These are phyloP conservation scores for Centrapalus pauciflorus DNA, from an alignment of 129 eudicot species.

Conservation along the genomic window DNA sequence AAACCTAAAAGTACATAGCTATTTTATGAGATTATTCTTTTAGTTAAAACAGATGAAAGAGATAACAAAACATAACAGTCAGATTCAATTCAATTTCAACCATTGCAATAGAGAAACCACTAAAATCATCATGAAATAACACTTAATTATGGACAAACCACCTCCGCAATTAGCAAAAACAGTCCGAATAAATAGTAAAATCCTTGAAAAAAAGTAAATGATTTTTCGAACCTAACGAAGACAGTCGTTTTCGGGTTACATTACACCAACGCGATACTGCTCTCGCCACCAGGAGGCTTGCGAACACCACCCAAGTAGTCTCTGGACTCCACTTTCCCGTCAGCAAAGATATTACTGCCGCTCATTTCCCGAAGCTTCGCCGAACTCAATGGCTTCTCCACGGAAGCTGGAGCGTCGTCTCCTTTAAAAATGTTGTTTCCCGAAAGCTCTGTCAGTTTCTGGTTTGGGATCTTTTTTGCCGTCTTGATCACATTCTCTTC, in stretches of 20 bases:
- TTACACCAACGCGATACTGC: slow-evolving; percentile 93
- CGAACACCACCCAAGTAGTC: slow-evolving; percentile 91
- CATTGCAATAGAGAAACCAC: slow-evolving; percentile 6
- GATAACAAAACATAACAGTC: not conserved
- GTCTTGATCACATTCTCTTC: slow-evolving; percentile 69
- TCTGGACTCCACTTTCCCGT: slow-evolving; percentile 85
- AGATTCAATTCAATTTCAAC: not conserved
- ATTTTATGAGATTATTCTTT: no score
- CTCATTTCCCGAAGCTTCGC: slow-evolving; percentile 92
- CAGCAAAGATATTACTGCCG: slow-evolving; percentile 85
- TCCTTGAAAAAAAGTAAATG: not conserved
- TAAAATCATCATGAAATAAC: no score
- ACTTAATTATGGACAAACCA: slow-evolving; percentile 19
- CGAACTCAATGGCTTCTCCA: slow-evolving; percentile 79
- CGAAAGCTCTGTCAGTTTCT: slow-evolving; percentile 75
- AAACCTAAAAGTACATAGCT: no score
- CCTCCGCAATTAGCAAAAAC: slow-evolving; percentile 21
- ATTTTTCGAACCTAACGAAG: not conserved
- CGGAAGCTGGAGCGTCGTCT: slow-evolving; percentile 51
- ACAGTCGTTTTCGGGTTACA: not conserved
- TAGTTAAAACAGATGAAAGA: not conserved
- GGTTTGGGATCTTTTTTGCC: slow-evolving; percentile 80
- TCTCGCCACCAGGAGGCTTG: slow-evolving; percentile 98
- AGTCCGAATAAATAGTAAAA: slow-evolving; percentile 1
- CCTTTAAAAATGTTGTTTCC: slow-evolving; percentile 95